Base-by-base conservation (phyloP, 2,329 filamentous ascomycete genomes). In the Pseudocercospora cruenta region DNA sequence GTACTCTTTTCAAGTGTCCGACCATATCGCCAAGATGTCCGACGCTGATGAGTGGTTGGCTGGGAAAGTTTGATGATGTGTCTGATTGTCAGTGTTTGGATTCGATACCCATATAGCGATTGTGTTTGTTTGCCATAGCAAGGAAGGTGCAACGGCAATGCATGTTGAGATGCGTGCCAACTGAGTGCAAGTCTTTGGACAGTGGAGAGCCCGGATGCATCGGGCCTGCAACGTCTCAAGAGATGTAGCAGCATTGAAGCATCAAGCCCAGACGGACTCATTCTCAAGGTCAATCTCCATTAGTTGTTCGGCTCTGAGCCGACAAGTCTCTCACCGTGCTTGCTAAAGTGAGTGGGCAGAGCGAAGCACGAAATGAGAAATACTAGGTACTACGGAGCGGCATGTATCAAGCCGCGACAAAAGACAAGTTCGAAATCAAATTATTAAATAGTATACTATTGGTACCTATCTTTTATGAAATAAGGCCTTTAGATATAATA, bases 71-170 rank as follows among this genome's bases (percentile, higher is more conserved):
- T 57, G 60, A 58, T 16, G 26, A 36, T 21, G 58, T 49, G 49
- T 33, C 51, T 16, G 63, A 65, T 33, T 65, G 63, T 58, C 63
- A 65, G 36, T 65, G 63, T 43, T 28, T 65, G 8, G 63, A 61
- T 61, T 54, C 45, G 49, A 54, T 28, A 54, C 49, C 49, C 24
- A 28, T 54, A 54, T 54, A 54, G 49, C 49, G 49, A 53, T 14
- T 53, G 6, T 53, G 2, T 33, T 12, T 33, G 31, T 33, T 33
- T 33, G 31, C 10, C 4, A 33, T 2, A 10, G 31, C 10, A 33
- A 33, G 31, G 33, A 43, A 43, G 39, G 16, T n/a, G 39, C 39
- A 19, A 43, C 3, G 16, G 39, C 39, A 19, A 1, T 6, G 39
- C 8, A 19, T 1, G 5, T 36, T 14, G 31, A 36, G 33, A 36